A percentile compares a stretch with the other conserved stretches of the same genome.
phyloP scores from a whole-genome alignment of 2,329 filamentous ascomycete genomes.

The Fusarium sp. region DNA sequence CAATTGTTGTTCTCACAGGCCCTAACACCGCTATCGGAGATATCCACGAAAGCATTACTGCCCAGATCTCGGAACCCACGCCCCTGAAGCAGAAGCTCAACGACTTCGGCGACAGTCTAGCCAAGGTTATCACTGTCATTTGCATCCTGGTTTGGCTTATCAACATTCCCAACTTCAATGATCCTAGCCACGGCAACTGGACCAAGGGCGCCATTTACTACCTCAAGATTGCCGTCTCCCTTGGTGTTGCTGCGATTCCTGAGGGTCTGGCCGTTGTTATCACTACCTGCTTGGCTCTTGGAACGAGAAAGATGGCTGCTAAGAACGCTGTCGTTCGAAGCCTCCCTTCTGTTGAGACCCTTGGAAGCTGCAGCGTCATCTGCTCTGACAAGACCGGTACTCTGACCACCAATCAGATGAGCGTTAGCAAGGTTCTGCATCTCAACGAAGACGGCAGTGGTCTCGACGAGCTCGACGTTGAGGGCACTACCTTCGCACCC shows the following conservation, averaged over 20 bases:
- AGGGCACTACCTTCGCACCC: conserved; percentile 92
- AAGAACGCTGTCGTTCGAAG: conserved; percentile 98
- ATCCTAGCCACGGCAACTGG: conserved; percentile 91
- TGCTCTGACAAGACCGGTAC: conserved; percentile 99
- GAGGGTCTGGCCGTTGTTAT: conserved; percentile 98
- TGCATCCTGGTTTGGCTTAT: conserved; percentile 98
- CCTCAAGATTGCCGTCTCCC: conserved; percentile 97
- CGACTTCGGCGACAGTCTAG: conserved; percentile 93
- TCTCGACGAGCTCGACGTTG: conserved; percentile 86
- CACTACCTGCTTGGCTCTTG: conserved; percentile 95
- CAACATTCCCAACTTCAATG: conserved; percentile 96
- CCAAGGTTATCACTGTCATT: conserved; percentile 98
- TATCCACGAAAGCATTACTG: conserved; percentile 97
- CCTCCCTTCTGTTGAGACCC: conserved; percentile 93
- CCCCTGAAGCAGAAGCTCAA: conserved; percentile 99
- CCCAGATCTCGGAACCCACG: conserved; percentile 96
- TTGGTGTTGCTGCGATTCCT: conserved; percentile 96
- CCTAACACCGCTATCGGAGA: conserved; percentile 94
- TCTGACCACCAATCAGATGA: conserved; percentile 99
- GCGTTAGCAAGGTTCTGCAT: conserved; percentile 90
- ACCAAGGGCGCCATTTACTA: conserved; percentile 99
- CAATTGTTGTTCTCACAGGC: conserved; percentile 89
- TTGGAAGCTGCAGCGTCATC: conserved; percentile 98
- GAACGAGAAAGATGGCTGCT: conserved; percentile 97
- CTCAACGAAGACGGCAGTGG: conserved; percentile 76